Evolutionary conservation across 2,329 filamentous ascomycete genomes (phyloP).

Genomic region (Grosmannia serpens): DNA sequence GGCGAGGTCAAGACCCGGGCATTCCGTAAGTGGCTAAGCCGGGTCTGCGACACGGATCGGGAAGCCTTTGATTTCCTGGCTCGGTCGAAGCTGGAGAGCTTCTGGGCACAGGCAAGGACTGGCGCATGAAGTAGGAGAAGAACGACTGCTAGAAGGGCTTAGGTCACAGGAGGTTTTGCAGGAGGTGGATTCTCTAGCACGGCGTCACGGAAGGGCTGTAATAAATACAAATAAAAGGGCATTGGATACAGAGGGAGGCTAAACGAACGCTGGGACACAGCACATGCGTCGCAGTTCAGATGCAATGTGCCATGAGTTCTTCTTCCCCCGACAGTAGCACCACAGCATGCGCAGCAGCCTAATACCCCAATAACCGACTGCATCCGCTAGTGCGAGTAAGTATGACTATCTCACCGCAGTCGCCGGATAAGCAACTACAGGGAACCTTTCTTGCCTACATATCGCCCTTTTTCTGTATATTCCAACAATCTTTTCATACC

Average conservation of each 20-base stretch:
- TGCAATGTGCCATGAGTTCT: not conserved
- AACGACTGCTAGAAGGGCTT: not conserved
- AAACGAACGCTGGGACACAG: not conserved
- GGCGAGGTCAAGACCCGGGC: conserved; percentile 70
- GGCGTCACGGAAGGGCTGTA: not conserved
- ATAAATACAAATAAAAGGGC: not conserved
- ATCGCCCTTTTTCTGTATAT: no score
- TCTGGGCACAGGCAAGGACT: conserved; percentile 62
- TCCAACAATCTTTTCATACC: not conserved
- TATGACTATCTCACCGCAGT: not conserved
- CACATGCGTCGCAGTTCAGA: not conserved
- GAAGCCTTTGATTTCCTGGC: conserved; percentile 73
- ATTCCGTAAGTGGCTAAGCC: conserved; percentile 81
- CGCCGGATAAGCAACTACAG: not conserved
- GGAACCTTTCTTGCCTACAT: no score
- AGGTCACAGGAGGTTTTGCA: not conserved
- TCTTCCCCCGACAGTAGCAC: not conserved
- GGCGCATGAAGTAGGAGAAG: not conserved
- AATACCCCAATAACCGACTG: not conserved
- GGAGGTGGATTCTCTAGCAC: not conserved
- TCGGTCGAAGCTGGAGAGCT: conserved; percentile 83
- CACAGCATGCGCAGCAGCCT: not conserved
- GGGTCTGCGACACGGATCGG: conserved; percentile 85
- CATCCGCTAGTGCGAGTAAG: not conserved
- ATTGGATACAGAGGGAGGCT: not conserved